A percentile compares a stretch with the other conserved stretches of the same genome.
Conservation (phyloP, 805 yeast genomes). For the Ascoidea rubescens region DNA sequence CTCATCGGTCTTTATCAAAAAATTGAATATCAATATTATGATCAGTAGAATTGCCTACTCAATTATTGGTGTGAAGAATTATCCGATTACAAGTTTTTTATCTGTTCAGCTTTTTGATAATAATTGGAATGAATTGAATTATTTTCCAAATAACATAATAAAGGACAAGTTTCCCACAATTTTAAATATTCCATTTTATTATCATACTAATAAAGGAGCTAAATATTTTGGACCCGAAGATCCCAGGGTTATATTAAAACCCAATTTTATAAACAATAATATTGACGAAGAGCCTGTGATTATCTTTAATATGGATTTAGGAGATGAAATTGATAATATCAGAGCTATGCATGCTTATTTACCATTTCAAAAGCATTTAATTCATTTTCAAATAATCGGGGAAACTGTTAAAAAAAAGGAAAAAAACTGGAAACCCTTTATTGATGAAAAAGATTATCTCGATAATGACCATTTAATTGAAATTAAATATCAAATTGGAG, state of each 20-base stretch:
- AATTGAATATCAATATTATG: conserved; percentile 23
- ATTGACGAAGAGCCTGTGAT: conserved; percentile 22
- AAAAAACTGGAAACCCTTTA: conserved; percentile 2
- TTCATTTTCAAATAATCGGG: conserved; percentile 1
- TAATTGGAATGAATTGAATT: conserved; percentile 16
- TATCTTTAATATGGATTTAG: conserved; percentile 17
- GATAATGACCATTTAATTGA: neutral
- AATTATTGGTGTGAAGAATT: conserved; percentile 15
- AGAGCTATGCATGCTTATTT: conserved; percentile 2
- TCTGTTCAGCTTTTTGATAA: conserved; percentile 16
- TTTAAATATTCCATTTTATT: conserved; percentile 19
- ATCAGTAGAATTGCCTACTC: conserved; percentile 20
- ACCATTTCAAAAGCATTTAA: conserved; percentile 1
- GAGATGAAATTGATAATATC: conserved; percentile 6
- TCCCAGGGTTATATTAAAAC: conserved; percentile 22
- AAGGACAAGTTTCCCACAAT: conserved; percentile 16
- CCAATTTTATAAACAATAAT: conserved; percentile 8
- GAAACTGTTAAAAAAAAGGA: neutral
- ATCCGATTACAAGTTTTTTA: conserved; percentile 17
- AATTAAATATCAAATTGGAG: neutral
- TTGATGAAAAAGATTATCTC: conserved; percentile 12
- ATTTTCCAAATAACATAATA: conserved; percentile 17
- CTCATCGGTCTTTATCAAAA: conserved; percentile 22
- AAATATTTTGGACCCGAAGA: conserved; percentile 26
- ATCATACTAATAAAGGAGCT: conserved; percentile 10